phyloP scores from a whole-genome alignment of 1,139 yeast species.

The Maudiozyma humilis region DNA sequence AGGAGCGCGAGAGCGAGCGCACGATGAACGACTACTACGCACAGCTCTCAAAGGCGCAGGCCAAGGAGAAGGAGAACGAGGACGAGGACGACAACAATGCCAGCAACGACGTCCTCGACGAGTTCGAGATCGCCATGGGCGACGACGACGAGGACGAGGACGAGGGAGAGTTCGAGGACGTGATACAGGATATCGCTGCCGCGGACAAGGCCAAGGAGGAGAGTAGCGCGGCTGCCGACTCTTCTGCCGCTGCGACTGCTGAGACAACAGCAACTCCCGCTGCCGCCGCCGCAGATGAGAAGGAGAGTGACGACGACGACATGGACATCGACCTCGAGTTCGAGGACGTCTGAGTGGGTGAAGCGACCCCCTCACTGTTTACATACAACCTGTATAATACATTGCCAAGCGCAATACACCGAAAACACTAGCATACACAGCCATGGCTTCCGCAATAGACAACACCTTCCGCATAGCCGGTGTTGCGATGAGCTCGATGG shows the following conservation, averaged over 20 bases:
- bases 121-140: constrained; percentile 40
- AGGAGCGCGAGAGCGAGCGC: constrained; percentile 50
- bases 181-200: constrained; percentile 30
- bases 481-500: too few species aligned
- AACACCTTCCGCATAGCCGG: too few species aligned
- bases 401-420: too few species aligned
- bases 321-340: constrained; percentile 30
- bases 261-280: constrained; percentile 40
- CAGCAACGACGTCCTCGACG: constrained; percentile 25
- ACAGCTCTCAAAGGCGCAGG: constrained; percentile 47
- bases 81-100: constrained; percentile 36
- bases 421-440: too few species aligned
- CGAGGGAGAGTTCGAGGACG: constrained; percentile 24
- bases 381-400: background rate
- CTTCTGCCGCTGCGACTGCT: constrained; percentile 30
- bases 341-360: constrained; percentile 31
- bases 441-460: too few species aligned
- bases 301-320: constrained; percentile 24
- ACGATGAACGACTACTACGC: constrained; percentile 55
- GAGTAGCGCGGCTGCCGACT: constrained; percentile 1
- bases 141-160: constrained; percentile 32
- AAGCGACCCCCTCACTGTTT: too few species aligned
- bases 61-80: constrained; percentile 40
- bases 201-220: constrained; percentile 11
- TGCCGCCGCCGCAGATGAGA: constrained; percentile 8